These are phyloP conservation scores for Jamesozyma piceae DNA, from an alignment of 805 yeast genomes.

Conservation along the genomic window DNA sequence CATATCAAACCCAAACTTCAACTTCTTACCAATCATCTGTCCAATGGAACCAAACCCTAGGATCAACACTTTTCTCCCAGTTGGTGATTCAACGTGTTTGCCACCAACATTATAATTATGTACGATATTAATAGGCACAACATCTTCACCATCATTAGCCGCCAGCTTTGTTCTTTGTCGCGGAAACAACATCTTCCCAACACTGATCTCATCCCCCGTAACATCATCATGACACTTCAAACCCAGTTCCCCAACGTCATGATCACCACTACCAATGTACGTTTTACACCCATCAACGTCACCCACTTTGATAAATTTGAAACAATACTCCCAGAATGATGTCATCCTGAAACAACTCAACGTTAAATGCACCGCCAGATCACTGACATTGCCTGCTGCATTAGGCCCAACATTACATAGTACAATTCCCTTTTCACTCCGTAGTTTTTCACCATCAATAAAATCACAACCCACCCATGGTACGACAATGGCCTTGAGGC, in stretches of 20 bases:
- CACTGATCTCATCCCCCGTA: not conserved
- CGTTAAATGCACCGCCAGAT: slow-evolving; percentile 51
- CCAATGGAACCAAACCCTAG: slow-evolving; percentile 77
- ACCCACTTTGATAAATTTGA: slow-evolving; percentile 32
- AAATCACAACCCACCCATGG: slow-evolving; percentile 57
- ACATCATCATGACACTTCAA: slow-evolving; percentile 2
- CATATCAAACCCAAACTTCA: slow-evolving; percentile 51
- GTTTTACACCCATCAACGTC: slow-evolving; percentile 41
- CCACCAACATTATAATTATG: slow-evolving; percentile 40
- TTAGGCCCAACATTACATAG: slow-evolving; percentile 54
- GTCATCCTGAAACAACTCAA: slow-evolving; percentile 53
- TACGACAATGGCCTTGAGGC: slow-evolving; percentile 41
- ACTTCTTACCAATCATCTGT: slow-evolving; percentile 47
- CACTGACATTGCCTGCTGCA: slow-evolving; percentile 65
- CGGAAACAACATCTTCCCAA: not conserved
- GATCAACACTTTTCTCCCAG: slow-evolving; percentile 48
- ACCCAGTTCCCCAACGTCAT: slow-evolving; percentile 13
- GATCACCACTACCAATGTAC: slow-evolving; percentile 20
- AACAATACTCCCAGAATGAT: slow-evolving; percentile 36
- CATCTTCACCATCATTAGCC: not conserved
- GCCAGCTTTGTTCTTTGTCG: not conserved
- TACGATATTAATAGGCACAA: slow-evolving; percentile 25
- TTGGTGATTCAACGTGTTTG: slow-evolving; percentile 41
- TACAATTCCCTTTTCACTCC: slow-evolving; percentile 36
- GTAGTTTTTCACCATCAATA: slow-evolving; percentile 30